phyloP scores from a whole-genome alignment of 2,329 filamentous ascomycete genomes.

The Ascochyta rabiei region DNA sequence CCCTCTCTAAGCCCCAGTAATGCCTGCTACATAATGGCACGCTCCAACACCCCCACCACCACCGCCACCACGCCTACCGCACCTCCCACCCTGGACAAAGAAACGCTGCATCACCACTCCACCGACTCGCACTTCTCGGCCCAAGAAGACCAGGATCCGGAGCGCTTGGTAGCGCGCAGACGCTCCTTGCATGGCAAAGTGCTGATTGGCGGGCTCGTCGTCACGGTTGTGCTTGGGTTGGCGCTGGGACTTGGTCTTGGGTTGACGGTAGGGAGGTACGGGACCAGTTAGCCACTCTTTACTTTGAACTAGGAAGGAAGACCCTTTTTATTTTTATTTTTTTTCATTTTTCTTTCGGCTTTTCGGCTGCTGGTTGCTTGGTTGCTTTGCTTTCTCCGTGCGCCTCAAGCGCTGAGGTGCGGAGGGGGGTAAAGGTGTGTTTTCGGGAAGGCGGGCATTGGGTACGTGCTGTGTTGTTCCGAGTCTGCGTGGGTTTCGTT shows the following conservation, averaged over 20 bases:
- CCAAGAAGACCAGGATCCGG: background rate
- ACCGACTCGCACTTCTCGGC: background rate
- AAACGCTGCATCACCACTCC: constrained; percentile 6
- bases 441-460: too few species aligned
- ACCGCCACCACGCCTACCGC: background rate
- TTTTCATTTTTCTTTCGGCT: too few species aligned
- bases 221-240: constrained; percentile 51
- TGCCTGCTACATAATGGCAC: background rate
- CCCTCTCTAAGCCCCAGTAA: too few species aligned
- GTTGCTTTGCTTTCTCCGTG: too few species aligned
- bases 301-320: too few species aligned
- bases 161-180: background rate
- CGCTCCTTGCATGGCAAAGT: constrained; percentile 24
- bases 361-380: too few species aligned
- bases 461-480: too few species aligned
- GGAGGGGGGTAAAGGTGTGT: too few species aligned
- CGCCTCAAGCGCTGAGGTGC: too few species aligned
- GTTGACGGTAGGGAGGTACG: constrained; percentile 46
- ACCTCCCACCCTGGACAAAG: background rate
- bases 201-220: constrained; percentile 28
- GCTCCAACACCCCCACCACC: background rate
- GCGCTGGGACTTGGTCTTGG: constrained; percentile 64
- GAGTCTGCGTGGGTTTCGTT: too few species aligned
- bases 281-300: constrained; percentile 1
- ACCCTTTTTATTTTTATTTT: too few species aligned